Evolutionary conservation across 257 asterid genomes (phyloP), one percentile per base, ranked within the genome.

Genomic region (Petrea volubilis): DNA sequence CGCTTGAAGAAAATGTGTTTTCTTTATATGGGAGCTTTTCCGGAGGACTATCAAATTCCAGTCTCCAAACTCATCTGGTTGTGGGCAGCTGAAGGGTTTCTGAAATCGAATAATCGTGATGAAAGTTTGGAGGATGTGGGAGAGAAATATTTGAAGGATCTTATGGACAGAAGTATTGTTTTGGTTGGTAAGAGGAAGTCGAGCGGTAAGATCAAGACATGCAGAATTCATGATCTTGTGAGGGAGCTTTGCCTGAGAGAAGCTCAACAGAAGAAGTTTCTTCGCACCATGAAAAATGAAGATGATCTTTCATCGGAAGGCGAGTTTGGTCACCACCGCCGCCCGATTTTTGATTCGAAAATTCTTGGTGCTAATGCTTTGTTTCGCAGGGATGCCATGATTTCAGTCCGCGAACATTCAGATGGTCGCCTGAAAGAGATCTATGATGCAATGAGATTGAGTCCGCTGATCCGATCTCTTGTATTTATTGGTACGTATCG

Each of bases 21-120:
- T 46, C 58, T 69, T 13, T 70, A 44, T 20, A 25, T 70, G 44
- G 68, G 68, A 36, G 57, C n/a, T 15, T 57, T 67, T 28, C 70
- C 62, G 3, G 65, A 67, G 64, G 74, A 72, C 36, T 40, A 34
- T 21, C n/a, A 59, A 13, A 74, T 74, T 43, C 65, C 27, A 1
- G 49, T 49, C 28, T 49, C 70, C 36, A 51, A 67, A 18, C 68
- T 74, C 34, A 67, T 60, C 34, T 11, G 51, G 59, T 51, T 74
- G 12, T 67, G 74, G 74, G 70, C 25, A 11, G 74, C 79, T 7
- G 79, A 67, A 38, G 71, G 79, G 17, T 74, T 74, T 38, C 34
- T 74, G 7, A 27, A 47, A 27, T 34, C 24, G 13, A 4, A 6
- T 4, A 6, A 17, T 23, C 12, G 0, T 3, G 33, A 24, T 56